These are phyloP conservation scores for Petrea volubilis DNA, from an alignment of 257 asterid genomes.

Conservation along the genomic window DNA sequence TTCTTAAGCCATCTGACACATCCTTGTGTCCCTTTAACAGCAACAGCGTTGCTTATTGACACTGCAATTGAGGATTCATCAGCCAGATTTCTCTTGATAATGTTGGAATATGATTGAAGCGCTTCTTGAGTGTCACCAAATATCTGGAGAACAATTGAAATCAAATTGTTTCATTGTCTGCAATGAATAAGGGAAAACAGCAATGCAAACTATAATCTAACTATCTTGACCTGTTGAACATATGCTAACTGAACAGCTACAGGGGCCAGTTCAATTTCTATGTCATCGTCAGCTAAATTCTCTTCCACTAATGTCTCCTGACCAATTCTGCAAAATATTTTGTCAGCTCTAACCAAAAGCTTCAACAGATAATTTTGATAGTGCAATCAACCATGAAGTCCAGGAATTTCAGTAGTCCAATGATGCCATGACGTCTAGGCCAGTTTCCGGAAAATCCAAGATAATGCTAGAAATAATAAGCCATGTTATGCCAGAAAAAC, in stretches of 20 bases:
- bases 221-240: conserved; percentile 73
- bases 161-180: conserved; percentile 5
- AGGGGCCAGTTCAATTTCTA: conserved; percentile 92
- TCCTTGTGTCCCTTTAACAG: conserved; percentile 83
- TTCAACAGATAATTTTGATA: not conserved
- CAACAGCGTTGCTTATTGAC: conserved; percentile 71
- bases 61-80: conserved; percentile 84
- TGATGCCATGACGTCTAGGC: conserved; percentile 10
- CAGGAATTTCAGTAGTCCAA: not conserved
- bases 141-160: conserved; percentile 30
- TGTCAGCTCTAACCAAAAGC: conserved; percentile 14
- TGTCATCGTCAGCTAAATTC: conserved; percentile 70
- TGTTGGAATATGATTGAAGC: conserved; percentile 54
- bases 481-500: not conserved
- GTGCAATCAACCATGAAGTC: no score
- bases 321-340: conserved; percentile 64
- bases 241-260: conserved; percentile 87
- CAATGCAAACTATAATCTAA: not conserved
- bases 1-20: conserved; percentile 78
- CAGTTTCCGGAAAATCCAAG: no score
- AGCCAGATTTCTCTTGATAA: conserved; percentile 78
- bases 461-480: not conserved
- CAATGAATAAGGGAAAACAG: conserved; percentile 7
- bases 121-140: conserved; percentile 85
- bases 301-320: conserved; percentile 92